A percentile compares a stretch with the other conserved stretches of the same genome.
Evolutionary conservation across 768 basidiomycete genomes (phyloP).

Genomic region (Macrolepiota albuminosa): DNA sequence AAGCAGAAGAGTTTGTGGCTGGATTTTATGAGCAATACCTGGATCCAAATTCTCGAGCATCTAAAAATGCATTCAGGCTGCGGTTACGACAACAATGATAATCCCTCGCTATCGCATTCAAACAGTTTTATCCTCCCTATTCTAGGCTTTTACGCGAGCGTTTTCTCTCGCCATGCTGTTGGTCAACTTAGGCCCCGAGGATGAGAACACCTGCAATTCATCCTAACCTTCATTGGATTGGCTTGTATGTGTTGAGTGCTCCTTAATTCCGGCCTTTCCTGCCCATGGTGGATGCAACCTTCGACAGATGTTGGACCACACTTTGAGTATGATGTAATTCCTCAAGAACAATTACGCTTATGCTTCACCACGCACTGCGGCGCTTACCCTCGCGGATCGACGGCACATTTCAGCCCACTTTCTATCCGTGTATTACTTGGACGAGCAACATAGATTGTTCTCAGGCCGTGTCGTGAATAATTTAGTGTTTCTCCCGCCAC

Average conservation of each 20-base stretch:
- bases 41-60: conserved; percentile 61
- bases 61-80: conserved; percentile 77
- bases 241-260: background rate
- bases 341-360: conserved; percentile 1
- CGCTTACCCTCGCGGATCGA: background rate
- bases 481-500: conserved; percentile 7
- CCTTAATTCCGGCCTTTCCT: background rate
- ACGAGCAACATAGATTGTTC: conserved; percentile 1
- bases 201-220: background rate
- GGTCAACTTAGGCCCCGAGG: too few relatives aligned
- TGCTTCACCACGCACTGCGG: background rate
- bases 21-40: conserved; percentile 81
- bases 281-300: conserved; percentile 1
- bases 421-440: background rate
- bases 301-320: conserved; percentile 1
- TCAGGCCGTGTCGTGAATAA: background rate
- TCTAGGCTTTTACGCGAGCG: background rate
- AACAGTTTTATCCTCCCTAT: background rate
- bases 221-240: background rate
- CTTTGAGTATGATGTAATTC: background rate
- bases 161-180: background rate
- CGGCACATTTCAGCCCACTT: background rate
- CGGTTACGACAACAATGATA: conserved; percentile 54
- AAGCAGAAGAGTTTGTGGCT: conserved; percentile 78
- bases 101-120: background rate